These are phyloP conservation scores for Claviceps digitariae DNA, from an alignment of 2,329 filamentous ascomycete genomes.

Conservation along the genomic window DNA sequence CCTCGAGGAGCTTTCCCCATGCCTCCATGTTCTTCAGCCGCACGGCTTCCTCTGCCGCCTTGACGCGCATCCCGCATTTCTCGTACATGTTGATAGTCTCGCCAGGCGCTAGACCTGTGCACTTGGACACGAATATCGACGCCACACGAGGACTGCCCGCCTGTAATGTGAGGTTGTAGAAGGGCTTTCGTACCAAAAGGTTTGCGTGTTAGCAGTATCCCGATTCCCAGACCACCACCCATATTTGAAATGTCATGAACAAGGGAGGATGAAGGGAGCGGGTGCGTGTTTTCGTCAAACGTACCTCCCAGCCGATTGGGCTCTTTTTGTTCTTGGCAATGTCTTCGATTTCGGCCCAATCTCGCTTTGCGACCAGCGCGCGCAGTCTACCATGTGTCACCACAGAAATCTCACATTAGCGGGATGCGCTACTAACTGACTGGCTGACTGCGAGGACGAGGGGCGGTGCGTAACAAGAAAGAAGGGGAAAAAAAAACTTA, in stretches of 20 bases:
- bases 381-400: constrained; percentile 64
- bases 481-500: constrained; percentile 19
- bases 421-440: background rate
- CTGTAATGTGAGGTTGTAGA: constrained; percentile 76
- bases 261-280: background rate
- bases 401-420: background rate
- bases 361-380: constrained; percentile 75
- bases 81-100: constrained; percentile 86
- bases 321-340: constrained; percentile 66
- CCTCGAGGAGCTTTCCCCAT: constrained; percentile 60
- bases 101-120: constrained; percentile 51
- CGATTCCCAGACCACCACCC: background rate
- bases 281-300: constrained; percentile 12
- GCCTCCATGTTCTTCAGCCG: constrained; percentile 64
- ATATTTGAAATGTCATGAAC: background rate
- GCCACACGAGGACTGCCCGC: constrained; percentile 86
- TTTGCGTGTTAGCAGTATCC: background rate
- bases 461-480: no score
- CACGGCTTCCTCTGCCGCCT: constrained; percentile 84
- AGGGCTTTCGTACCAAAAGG: constrained; percentile 46
- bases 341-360: constrained; percentile 90
- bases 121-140: constrained; percentile 75
- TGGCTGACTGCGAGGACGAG: no score
- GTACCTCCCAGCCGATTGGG: constrained; percentile 91
- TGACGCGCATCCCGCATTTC: constrained; percentile 80